Evolutionary conservation across 108 stramenopile genomes (phyloP), one percentile per base, ranked within the genome.

Genomic region (Cyclotella cryptica): DNA sequence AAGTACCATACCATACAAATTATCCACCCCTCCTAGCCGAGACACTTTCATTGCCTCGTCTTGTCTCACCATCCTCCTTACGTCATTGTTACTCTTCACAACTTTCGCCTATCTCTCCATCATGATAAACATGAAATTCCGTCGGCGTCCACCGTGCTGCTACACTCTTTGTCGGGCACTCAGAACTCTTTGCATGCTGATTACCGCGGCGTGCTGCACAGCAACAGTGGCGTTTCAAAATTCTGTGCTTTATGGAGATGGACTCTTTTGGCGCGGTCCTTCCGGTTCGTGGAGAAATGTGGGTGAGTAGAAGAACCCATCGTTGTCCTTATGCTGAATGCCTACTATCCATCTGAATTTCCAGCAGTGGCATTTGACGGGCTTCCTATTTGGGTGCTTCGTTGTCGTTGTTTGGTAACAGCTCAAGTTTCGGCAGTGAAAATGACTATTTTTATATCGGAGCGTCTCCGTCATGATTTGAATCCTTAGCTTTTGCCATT

Each of bases 61-160:
- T n/a, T n/a, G n/a, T n/a, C n/a, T n/a, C n/a, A n/a, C n/a, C n/a
- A n/a, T 51, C 49, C 49, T 8, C 8, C 49, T 19, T 7, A 51
- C 49, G 8, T 7, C 49, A 51, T 51, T 19, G 3, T 51, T 8
- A 3, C 8, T 17, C 19, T 7, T 51, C 49, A 3, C 49, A n/a
- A n/a, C 19, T 8, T 51, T 17, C n/a, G 19, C 8, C 49, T 51
- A 3, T 19, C 19, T 19, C 49, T 19, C n/a, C 17, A 51, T 1
- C 49, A 51, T 51, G 49, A 19, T 8, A 51, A 19, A 3, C 3
- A 51, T 19, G 49, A 65, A 65, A 30, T 65, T 65, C 30, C 43
- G 64, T 45, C 64, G 64, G 64, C 64, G 43, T 41, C 21, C 21
- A 13, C 43, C 18, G 5, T 40, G 60, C 60, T 51, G 3, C 19